phyloP scores from a whole-genome alignment of 305 asterid genomes.

The Petunia hybrid region DNA sequence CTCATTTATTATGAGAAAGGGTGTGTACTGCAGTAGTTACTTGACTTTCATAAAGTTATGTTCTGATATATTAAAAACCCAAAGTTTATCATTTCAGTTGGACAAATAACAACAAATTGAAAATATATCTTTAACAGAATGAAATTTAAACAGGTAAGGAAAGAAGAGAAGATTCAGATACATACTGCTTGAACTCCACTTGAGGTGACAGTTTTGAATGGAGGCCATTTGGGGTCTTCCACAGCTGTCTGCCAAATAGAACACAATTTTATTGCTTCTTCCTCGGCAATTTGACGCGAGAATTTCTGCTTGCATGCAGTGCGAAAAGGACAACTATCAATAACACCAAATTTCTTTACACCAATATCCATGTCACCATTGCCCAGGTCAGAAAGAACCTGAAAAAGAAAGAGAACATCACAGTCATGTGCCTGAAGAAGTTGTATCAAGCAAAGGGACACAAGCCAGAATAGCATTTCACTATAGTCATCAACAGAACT shows the following conservation, averaged over 20 bases:
- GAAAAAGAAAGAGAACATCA: neutral
- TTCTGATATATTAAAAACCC: neutral
- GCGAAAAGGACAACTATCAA: slow-evolving; percentile 14
- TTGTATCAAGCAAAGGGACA: slow-evolving; percentile 15
- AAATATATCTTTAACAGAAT: neutral
- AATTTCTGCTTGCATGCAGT: slow-evolving; percentile 7
- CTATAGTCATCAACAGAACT: neutral
- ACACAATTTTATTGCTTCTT: slow-evolving; percentile 19
- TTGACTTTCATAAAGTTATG: neutral
- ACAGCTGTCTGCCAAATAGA: slow-evolving; percentile 12
- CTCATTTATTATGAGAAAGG: neutral
- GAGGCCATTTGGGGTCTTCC: slow-evolving; percentile 14
- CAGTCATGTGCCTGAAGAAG: neutral
- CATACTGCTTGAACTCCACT: neutral
- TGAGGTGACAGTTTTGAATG: slow-evolving; percentile 17
- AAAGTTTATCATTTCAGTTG: neutral
- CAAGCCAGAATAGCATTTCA: neutral
- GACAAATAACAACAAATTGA: slow-evolving; percentile 2
- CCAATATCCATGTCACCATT: neutral
- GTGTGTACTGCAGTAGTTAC: neutral
- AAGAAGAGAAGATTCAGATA: slow-evolving; percentile 15
- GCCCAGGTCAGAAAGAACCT: slow-evolving; percentile 23
- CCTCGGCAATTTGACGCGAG: slow-evolving; percentile 21
- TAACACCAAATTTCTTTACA: slow-evolving; percentile 4
- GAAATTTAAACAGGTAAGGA: slow-evolving; percentile 1